Base-by-base conservation (phyloP, 805 yeast species). In the Tetrapisispora pingtungensis region DNA sequence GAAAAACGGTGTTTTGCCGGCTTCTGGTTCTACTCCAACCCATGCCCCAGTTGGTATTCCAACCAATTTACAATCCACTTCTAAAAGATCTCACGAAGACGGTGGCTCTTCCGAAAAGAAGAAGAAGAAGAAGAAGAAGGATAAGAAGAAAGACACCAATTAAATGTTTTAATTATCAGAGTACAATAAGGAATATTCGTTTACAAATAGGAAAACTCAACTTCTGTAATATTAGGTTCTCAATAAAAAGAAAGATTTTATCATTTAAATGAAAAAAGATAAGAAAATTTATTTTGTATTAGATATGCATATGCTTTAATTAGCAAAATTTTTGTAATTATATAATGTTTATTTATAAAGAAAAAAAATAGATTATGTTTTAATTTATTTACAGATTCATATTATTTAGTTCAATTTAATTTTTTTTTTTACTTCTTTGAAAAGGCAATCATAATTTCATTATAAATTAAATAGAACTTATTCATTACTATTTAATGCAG, bases 101-200 rank as follows among this genome's bases (percentile, higher is more conserved):
- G 64, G 60, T 10, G 56, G 53, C 18, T 49, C 55, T 20, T 52
- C 64, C 30, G 67, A 66, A 51, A 68, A 70, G 56, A 67, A 69
- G 59, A 69, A 70, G 65, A 68, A 71, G 61, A 69, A 71, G 68
- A 70, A 74, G 70, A 71, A 69, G 70, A 75, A 73, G 72, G 70
- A 71, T 59, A 39, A 43, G 42, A 40, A 44, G 30, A 44, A 44
- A 19, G 41, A 44, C 17, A 27, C 39, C 10, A 36, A 36, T 15
- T 36, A 24, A n/a, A n/a, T n/a, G 15, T 19, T 19, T 33, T 19
- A 17, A 35, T 18, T 14, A 15, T n/a, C 13, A 14, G 12, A 28
- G 12, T 28, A 12, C 31, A 10, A 28, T 7, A 14, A 28, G 4
- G 12, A 28, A 14, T 7, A 33, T 33, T 19, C 26, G n/a, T 18